Base-by-base conservation (phyloP, 2,329 filamentous ascomycete genomes). In the Orbilia oligospora region DNA sequence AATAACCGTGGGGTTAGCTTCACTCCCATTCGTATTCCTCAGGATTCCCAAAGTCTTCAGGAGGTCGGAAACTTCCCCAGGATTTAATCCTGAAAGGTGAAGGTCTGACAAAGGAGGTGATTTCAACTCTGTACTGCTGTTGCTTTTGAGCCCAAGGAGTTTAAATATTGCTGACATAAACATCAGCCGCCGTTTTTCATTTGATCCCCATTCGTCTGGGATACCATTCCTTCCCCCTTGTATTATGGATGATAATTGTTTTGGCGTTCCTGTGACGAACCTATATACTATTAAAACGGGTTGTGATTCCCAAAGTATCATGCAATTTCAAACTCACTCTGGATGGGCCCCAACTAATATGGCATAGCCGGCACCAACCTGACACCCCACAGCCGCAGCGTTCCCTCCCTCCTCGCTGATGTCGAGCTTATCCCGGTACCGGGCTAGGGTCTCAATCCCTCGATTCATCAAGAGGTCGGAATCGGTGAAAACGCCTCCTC, bases 401-500 rank as follows among this genome's bases (percentile, higher is more conserved):
- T 90, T 88, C 0, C 89, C 90, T n/a, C 89, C 86, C 0, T 93
- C 93, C 0, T 91, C 88, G 68, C 97, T 91, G 2, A 97, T 92
- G 81, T 91, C 89, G 12, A 97, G 84, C 14, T 91, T 86, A 41
- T 93, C 91, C 0, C 88, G 88, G 83, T 96, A 99, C 75, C 88
- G 92, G 0, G 95, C 96, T 24, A 99, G 86, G 5, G 97, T 88
- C 84, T 97, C 90, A 0, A 97, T 89, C 0, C 91, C 92, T 80
- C 87, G 85, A 33, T 88, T 87, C 70, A 87, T 85, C 71, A 89
- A 87, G 53, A 88, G 89, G 2, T 88, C 87, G 0, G 92, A 91
- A 84, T 96, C 91, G 0, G 97, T 93, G 85, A 98, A 99, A 0
- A 97, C 90, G 2, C 96, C 94, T 0, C 96, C 96, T 0, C 96